phyloP scores from a whole-genome alignment of 495 filamentous ascomycete species.

The Arthonia radiata region DNA sequence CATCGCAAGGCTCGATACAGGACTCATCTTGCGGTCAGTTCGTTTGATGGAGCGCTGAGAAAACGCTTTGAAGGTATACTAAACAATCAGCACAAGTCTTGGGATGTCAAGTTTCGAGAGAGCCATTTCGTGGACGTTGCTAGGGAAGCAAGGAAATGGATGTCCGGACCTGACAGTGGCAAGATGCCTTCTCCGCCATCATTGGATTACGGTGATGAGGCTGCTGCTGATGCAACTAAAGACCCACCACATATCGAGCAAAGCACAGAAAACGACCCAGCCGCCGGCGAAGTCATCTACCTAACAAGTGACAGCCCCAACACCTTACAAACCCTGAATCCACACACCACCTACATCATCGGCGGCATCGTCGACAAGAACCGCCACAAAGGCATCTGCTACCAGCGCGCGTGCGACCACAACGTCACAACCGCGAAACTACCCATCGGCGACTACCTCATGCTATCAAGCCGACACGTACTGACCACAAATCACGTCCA shows the following conservation, averaged over 20 bases:
- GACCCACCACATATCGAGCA: slow-evolving; percentile 8
- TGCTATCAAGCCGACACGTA: slow-evolving; percentile 62
- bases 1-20: slow-evolving; percentile 41
- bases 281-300: slow-evolving; percentile 47
- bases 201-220: neutral
- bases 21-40: slow-evolving; percentile 45
- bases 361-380: slow-evolving; percentile 92
- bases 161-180: slow-evolving; percentile 27
- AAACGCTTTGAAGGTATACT: slow-evolving; percentile 57
- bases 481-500: slow-evolving; percentile 83
- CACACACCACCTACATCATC: slow-evolving; percentile 75
- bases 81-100: slow-evolving; percentile 37
- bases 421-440: slow-evolving; percentile 71
- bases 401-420: slow-evolving; percentile 46
- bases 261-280: slow-evolving; percentile 4
- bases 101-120: slow-evolving; percentile 47
- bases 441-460: slow-evolving; percentile 77
- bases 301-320: slow-evolving; percentile 67
- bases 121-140: slow-evolving; percentile 45
- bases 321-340: slow-evolving; percentile 53
- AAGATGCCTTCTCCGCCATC: slow-evolving; percentile 26
- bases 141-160: slow-evolving; percentile 29
- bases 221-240: slow-evolving; percentile 6
- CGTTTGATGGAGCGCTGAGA: slow-evolving; percentile 50
- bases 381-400: slow-evolving; percentile 79